These are phyloP conservation scores for Pelargonium myrrhifolium DNA, from an alignment of 441 rosid species.

Conservation along the genomic window DNA sequence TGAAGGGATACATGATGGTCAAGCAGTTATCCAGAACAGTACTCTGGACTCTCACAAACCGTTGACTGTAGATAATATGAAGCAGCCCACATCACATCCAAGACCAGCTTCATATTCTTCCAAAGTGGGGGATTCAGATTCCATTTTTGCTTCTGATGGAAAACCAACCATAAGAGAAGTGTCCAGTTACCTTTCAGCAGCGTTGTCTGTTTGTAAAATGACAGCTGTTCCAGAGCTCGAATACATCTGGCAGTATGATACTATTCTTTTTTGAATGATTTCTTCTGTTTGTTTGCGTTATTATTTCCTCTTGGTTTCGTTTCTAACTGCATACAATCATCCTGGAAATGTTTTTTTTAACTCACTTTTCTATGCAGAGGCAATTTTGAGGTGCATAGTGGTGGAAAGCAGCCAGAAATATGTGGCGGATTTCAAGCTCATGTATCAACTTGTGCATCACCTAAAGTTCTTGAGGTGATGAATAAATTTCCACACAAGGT, in stretches of 20 bases:
- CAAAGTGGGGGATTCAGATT: constrained; percentile 29
- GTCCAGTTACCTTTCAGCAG: constrained; percentile 24
- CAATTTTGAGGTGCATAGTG: constrained; percentile 54
- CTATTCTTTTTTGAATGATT: constrained; percentile 10
- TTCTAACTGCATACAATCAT: neutral
- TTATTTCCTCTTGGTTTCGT: constrained; percentile 2
- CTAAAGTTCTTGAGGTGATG: constrained; percentile 74
- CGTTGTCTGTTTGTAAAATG: constrained; percentile 29
- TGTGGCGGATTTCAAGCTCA: constrained; percentile 87
- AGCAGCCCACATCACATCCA: constrained; percentile 31
- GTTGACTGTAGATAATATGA: constrained; percentile 28
- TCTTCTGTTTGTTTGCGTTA: constrained; percentile 6
- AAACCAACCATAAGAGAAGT: constrained; percentile 29
- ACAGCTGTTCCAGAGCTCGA: constrained; percentile 76
- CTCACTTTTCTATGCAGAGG: constrained; percentile 43
- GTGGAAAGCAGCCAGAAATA: constrained; percentile 40
- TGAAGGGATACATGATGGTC: constrained; percentile 46
- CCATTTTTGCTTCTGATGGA: constrained; percentile 28
- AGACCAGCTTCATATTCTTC: constrained; percentile 26
- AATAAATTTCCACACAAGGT: constrained; percentile 56
- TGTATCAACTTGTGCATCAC: constrained; percentile 73
- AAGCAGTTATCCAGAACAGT: constrained; percentile 25
- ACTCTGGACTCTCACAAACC: constrained; percentile 34
- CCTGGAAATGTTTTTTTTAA: constrained; percentile 13
- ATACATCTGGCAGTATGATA: constrained; percentile 80